Conservation (phyloP, 2,329 filamentous ascomycete genomes). For the Curvularia hawaiiensis region DNA sequence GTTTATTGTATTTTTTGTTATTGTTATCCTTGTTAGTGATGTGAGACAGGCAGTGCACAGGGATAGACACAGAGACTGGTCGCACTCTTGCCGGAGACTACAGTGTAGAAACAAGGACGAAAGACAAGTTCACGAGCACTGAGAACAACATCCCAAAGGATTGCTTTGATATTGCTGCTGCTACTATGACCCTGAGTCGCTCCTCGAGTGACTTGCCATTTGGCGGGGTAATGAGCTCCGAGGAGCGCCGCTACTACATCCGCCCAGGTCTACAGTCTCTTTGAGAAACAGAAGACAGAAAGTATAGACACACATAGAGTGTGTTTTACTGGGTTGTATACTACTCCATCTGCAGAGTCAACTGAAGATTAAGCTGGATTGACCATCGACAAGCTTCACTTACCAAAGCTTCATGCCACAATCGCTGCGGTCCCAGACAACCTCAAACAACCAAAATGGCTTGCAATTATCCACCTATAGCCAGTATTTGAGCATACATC, state of each 20-base stretch:
- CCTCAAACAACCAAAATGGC: not conserved
- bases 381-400: not conserved
- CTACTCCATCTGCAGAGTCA: not conserved
- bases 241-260: not conserved
- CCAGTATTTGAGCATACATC: not conserved
- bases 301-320: not conserved
- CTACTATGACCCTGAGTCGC: not conserved
- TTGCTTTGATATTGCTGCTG: constrained; percentile 1
- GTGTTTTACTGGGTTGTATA: not conserved
- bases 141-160: not conserved
- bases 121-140: not conserved
- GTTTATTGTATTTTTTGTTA: not conserved
- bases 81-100: not conserved
- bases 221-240: constrained; percentile 13
- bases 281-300: not conserved
- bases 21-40: not conserved
- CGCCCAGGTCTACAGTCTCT: not conserved
- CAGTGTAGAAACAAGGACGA: not conserved
- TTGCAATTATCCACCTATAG: not conserved
- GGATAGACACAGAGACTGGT: not conserved
- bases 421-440: not conserved
- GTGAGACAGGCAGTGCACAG: not conserved
- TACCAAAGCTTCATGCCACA: not conserved
- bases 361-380: not conserved
- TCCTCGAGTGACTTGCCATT: constrained; percentile 4